A percentile compares a stretch with the other conserved stretches of the same genome.
Evolutionary conservation across 129 eudicot genomes (phyloP).

Genomic region (Centella asiatica): DNA sequence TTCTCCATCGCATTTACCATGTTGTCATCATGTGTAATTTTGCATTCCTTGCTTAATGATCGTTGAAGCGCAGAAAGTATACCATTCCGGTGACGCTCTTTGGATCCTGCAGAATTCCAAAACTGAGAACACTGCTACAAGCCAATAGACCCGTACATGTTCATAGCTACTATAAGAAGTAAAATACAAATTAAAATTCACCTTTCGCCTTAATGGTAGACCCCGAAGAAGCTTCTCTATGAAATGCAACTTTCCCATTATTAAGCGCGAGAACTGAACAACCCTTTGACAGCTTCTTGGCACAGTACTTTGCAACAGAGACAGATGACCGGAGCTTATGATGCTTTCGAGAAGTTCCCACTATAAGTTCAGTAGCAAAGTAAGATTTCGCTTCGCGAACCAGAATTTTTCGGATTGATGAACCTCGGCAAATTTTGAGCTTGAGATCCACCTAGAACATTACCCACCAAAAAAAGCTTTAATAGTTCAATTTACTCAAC

Average conservation of each 20-base stretch:
- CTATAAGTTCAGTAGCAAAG: slow-evolving; percentile 56
- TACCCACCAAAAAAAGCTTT: slow-evolving; percentile 4
- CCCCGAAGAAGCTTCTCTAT: slow-evolving; percentile 41
- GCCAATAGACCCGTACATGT: slow-evolving; percentile 14
- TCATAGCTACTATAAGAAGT: background rate
- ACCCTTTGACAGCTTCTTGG: slow-evolving; percentile 53
- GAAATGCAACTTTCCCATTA: slow-evolving; percentile 76
- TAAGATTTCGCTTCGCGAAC: slow-evolving; percentile 73
- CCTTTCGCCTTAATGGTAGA: slow-evolving; percentile 45
- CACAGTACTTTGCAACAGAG: slow-evolving; percentile 85
- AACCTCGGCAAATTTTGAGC: slow-evolving; percentile 92
- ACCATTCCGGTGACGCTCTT: slow-evolving; percentile 37
- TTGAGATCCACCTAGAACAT: slow-evolving; percentile 79
- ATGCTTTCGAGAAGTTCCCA: slow-evolving; percentile 64
- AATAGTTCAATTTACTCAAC: background rate
- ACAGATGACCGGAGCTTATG: slow-evolving; percentile 47
- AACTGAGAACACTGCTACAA: slow-evolving; percentile 13
- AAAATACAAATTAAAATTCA: background rate
- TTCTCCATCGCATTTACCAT: slow-evolving; percentile 9
- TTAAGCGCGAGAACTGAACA: slow-evolving; percentile 68
- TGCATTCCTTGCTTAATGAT: slow-evolving; percentile 42
- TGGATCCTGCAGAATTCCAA: slow-evolving; percentile 25
- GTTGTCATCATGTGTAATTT: slow-evolving; percentile 26
- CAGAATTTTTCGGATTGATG: slow-evolving; percentile 60
- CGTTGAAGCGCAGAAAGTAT: slow-evolving; percentile 48